A percentile compares a stretch with the other conserved stretches of the same genome.
These are phyloP conservation scores for Daedaleopsis nitida DNA, from an alignment of 768 basidiomycete species.

Conservation along the genomic window DNA sequence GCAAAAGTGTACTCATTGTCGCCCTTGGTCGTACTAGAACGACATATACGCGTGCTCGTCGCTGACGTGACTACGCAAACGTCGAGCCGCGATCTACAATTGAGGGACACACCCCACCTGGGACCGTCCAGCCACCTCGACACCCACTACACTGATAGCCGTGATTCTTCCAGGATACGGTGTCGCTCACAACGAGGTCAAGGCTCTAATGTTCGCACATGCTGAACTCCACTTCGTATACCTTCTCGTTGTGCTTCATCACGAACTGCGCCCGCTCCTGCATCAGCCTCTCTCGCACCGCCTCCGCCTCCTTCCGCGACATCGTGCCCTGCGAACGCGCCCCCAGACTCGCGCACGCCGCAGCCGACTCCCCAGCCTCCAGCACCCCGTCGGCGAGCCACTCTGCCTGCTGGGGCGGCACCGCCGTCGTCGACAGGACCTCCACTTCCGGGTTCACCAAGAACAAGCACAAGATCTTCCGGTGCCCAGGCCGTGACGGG, in stretches of 20 bases:
- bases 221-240: slow-evolving; percentile 15
- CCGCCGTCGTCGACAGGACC: slow-evolving; percentile 33
- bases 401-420: slow-evolving; percentile 35
- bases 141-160: too few relatives aligned
- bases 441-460: slow-evolving; percentile 38
- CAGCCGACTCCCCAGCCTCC: slow-evolving; percentile 12
- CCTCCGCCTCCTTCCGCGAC: slow-evolving; percentile 9
- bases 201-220: slow-evolving; percentile 13
- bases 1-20: too few relatives aligned
- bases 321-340: slow-evolving; percentile 8
- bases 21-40: too few relatives aligned
- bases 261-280: slow-evolving; percentile 19
- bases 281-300: slow-evolving; percentile 19
- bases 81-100: too few relatives aligned
- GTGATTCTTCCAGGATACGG: too few relatives aligned
- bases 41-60: too few relatives aligned
- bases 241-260: slow-evolving; percentile 2
- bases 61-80: too few relatives aligned
- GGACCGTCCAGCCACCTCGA: too few relatives aligned
- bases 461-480: slow-evolving; percentile 41
- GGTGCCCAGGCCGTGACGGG: slow-evolving; percentile 36
- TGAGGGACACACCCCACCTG: too few relatives aligned
- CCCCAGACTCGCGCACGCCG: slow-evolving; percentile 18
- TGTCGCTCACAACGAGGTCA: too few relatives aligned
- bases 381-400: slow-evolving; percentile 18